Evolutionary conservation across 768 basidiomycete genomes (phyloP), one percentile per base, ranked within the genome.

Genomic region (Collybiopsis luxurians): DNA sequence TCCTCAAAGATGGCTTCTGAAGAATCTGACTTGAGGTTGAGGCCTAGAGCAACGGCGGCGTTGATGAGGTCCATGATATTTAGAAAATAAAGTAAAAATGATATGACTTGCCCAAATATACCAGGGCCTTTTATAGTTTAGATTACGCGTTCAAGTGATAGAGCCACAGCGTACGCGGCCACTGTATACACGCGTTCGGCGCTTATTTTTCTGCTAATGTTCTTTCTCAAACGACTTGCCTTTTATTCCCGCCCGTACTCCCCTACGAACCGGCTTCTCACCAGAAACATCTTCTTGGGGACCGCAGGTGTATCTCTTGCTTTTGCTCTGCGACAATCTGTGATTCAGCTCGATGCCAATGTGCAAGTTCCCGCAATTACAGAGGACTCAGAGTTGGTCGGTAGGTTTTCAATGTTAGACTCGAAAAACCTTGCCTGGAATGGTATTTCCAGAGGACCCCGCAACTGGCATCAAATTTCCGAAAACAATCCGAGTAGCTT

Each of bases 391-490:
- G 58, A 59, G 4, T 26, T 28, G 24, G 43, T 55, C 13, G 34
- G 58, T 59, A 46, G 42, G 58, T 47, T 23, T 6, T n/a, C 28
- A 5, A 24, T 3, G 19, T 23, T 44, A 9, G 31, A 19, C 23
- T 9, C 11, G 11, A 15, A 36, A 31, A 44, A 40, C 19, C 11
- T 15, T n/a, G 13, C 17, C 23, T 9, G 31, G 17, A 13, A n/a
- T 3, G 44, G 30, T 24, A 19, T 38, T 28, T 45, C 21, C 62
- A 87, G 90, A 80, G 60, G 91, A 93, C 64, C 83, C 86, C 42
- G 89, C 82, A 21, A 91, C 89, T 2, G 83, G 83, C 6, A 84
- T 92, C 60, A 72, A 77, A 58, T 93, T 92, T 65, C 91, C 91
- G 2, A 85, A 76, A 43, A 78, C 77, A 4, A 73, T 93, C 23